These are phyloP conservation scores for Mycena leptocephala DNA, from an alignment of 768 basidiomycete species.

Conservation along the genomic window DNA sequence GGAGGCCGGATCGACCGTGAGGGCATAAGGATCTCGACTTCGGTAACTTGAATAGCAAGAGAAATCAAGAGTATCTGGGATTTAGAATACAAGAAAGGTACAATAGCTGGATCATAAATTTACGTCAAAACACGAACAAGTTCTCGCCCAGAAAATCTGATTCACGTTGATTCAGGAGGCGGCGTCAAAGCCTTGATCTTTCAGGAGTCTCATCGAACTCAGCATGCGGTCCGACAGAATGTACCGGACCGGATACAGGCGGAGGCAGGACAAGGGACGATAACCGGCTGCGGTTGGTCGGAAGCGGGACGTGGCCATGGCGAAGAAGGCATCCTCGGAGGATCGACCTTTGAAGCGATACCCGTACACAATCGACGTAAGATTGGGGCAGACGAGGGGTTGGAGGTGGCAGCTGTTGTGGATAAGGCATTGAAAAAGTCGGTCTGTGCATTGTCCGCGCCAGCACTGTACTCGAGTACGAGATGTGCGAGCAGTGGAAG, in stretches of 20 bases:
- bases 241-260: not conserved
- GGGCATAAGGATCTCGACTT: not conserved
- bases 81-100: not conserved
- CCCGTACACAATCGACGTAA: not conserved
- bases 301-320: slow-evolving; percentile 3
- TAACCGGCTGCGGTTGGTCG: not conserved
- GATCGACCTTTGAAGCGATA: not conserved
- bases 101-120: not conserved
- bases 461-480: not conserved
- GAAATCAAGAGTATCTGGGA: not conserved
- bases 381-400: not conserved
- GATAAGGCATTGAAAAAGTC: slow-evolving; percentile 5
- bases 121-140: not conserved
- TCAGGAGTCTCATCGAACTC: not conserved
- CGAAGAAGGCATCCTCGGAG: not conserved
- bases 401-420: not conserved
- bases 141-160: not conserved
- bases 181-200: slow-evolving; percentile 2
- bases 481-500: slow-evolving; percentile 6
- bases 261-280: not conserved
- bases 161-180: slow-evolving; percentile 1
- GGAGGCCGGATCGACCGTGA: slow-evolving; percentile 1
- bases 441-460: not conserved
- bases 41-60: not conserved
- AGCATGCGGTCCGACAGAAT: slow-evolving; percentile 1